Evolutionary conservation across 176 grass and related monocot genomes (phyloP).

Genomic region (Avena insularis): DNA sequence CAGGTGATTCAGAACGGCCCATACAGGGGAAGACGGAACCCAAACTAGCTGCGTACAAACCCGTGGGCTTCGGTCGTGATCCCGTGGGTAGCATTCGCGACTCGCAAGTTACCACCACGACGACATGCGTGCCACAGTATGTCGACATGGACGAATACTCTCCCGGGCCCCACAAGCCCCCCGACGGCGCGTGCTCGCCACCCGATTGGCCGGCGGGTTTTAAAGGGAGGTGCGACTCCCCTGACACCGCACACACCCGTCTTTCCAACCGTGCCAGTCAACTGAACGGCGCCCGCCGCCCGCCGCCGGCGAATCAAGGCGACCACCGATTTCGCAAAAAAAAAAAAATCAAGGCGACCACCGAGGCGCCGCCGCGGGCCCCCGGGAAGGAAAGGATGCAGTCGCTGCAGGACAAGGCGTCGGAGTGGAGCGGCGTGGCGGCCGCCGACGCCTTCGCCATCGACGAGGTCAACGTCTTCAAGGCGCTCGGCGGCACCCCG

Average conservation of each 20-base stretch:
- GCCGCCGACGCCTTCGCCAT: constrained; percentile 82
- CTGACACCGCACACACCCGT: not conserved
- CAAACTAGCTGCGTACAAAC: not conserved
- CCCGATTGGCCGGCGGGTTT: constrained; percentile 36
- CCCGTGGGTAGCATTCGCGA: not conserved
- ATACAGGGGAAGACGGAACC: not conserved
- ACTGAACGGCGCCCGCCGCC: not conserved
- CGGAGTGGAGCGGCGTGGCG: constrained; percentile 90
- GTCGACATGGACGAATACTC: constrained; percentile 3
- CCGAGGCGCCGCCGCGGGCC: not conserved
- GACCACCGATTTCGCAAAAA: not conserved
- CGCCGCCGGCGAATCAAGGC: not conserved
- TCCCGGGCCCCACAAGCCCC: not conserved
- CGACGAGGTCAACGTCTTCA: constrained; percentile 81
- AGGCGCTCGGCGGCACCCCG: constrained; percentile 75
- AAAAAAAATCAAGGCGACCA: not conserved
- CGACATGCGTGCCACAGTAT: not conserved
- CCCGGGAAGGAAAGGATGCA: constrained; percentile 48
- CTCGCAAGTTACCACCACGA: not conserved
- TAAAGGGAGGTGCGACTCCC: not conserved
- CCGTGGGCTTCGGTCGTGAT: not conserved
- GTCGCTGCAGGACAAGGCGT: constrained; percentile 93
- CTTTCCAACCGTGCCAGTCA: not conserved
- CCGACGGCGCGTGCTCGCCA: not conserved
- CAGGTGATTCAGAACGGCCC: not conserved